Base-by-base conservation (phyloP, 768 basidiomycete species). In the Suillus subluteus region DNA sequence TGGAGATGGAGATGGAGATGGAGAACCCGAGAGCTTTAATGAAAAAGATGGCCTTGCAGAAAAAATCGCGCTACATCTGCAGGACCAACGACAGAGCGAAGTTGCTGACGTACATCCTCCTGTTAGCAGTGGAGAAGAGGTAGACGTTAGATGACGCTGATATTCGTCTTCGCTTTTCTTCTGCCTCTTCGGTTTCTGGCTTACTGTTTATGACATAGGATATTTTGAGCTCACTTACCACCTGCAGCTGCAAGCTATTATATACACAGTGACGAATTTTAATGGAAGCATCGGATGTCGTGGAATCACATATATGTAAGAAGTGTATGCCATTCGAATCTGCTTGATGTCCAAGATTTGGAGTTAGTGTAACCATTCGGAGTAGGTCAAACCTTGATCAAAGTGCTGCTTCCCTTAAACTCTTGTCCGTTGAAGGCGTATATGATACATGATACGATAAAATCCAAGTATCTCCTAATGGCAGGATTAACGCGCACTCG, bases 41-140 rank as follows among this genome's bases (percentile, higher is more conserved):
- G 87, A 88, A 73, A 87, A 88, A 69, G 70, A 79, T 64, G 78
- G 70, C 12, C 62, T 82, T 54, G 95, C 74, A 35, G 75, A 76
- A 59, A 76, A 75, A 66, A 73, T 76, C 68, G 76, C 76, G 0
- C 71, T 76, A 43, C 72, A 78, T 65, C 71, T 61, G 41, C 41
- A 61, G 41, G 26, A 38, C 26, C 59, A 61, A 18, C 26, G 21
- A 41, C 40, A 18, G 59, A 43, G 9, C 6, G 52, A 54, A 30
- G 40, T 30, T 61, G 26, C 40, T 30, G 40, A 43, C 9, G 26
- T 61, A 41, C 26, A 30, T 30, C 26, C 59, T 18, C 11, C 18
- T 41, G 40, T 21, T 16, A 40, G 58, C 9, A 40, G 2, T 41
- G 23, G 16, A 15, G 40, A 30, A 41, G 59, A 30, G 5, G 9